Percentiles rank a stretch among this genome's conserved stretches.
Conservation (phyloP, 73 alveolate species). For the Durusdinium trenchii region DNA sequence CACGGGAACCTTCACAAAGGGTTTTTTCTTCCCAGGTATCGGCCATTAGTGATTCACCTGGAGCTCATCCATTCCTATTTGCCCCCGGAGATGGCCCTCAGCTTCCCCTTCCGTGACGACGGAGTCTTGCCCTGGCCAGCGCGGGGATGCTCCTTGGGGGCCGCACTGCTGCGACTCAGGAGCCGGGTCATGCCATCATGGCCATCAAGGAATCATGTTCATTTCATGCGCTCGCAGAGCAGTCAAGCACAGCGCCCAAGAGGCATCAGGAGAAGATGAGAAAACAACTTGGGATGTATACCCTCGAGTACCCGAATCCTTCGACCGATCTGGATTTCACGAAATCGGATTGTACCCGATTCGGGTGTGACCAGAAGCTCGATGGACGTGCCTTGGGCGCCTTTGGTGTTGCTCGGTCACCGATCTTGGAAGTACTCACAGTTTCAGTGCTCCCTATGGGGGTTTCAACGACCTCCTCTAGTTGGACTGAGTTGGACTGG, state of each 20-base stretch:
- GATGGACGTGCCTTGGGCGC: too few relatives aligned
- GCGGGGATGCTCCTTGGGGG: conserved; percentile 67
- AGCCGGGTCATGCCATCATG: too few relatives aligned
- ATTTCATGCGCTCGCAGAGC: too few relatives aligned
- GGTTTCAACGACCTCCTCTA: too few relatives aligned
- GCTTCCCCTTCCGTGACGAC: conserved; percentile 36
- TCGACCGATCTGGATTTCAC: background rate
- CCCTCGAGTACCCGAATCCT: background rate
- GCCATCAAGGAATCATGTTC: too few relatives aligned
- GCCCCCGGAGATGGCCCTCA: conserved; percentile 38
- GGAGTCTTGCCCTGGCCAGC: background rate
- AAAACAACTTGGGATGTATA: background rate
- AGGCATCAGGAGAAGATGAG: background rate
- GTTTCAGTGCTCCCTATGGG: too few relatives aligned
- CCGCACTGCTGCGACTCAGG: conserved; percentile 50
- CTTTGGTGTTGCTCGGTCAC: too few relatives aligned
- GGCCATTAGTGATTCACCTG: conserved; percentile 41
- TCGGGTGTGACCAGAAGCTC: too few relatives aligned
- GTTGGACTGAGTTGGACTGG: too few relatives aligned
- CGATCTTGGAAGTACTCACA: too few relatives aligned
- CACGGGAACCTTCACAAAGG: background rate
- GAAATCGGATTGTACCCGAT: too few relatives aligned
- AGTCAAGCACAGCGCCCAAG: too few relatives aligned
- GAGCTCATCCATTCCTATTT: conserved; percentile 61
- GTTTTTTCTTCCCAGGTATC: background rate